Percentiles rank a stretch among this genome's conserved stretches.
phyloP scores from a whole-genome alignment of 768 basidiomycete species.

The Dendrothele bispora region DNA sequence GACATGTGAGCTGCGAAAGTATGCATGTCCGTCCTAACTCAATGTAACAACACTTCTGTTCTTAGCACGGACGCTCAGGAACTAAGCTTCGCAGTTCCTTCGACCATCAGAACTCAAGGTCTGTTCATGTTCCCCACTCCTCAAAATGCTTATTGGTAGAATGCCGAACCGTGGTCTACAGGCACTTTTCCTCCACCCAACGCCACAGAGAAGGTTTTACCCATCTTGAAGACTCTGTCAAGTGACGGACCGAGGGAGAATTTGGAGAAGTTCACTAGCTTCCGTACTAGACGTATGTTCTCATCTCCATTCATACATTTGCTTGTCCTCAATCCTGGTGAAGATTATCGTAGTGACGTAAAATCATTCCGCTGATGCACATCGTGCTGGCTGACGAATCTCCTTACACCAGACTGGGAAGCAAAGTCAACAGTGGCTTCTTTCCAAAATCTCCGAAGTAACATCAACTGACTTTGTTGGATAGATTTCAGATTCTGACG shows the following conservation, averaged over 20 bases:
- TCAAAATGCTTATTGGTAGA: conserved; percentile 19
- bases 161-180: too few relatives aligned
- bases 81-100: conserved; percentile 43
- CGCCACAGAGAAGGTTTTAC: conserved; percentile 51
- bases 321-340: conserved; percentile 20
- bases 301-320: conserved; percentile 7
- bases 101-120: conserved; percentile 39
- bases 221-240: conserved; percentile 67
- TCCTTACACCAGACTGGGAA: conserved; percentile 58
- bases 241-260: conserved; percentile 64
- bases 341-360: conserved; percentile 79
- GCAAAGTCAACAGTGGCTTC: conserved; percentile 78
- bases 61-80: conserved; percentile 74
- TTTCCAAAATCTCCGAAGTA: conserved; percentile 66
- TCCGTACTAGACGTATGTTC: conserved; percentile 68
- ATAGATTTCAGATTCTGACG: neutral
- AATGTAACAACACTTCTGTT: conserved; percentile 11
- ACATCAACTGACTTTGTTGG: conserved; percentile 6
- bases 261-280: conserved; percentile 66
- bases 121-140: conserved; percentile 20
- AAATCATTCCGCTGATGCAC: conserved; percentile 21
- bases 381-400: conserved; percentile 11
- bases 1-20: conserved; percentile 60
- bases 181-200: conserved; percentile 59
- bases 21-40: conserved; percentile 8